Evolutionary conservation across 2,329 filamentous ascomycete genomes (phyloP), one percentile per base, ranked within the genome.

Genomic region (Incumbomyces delicatus): DNA sequence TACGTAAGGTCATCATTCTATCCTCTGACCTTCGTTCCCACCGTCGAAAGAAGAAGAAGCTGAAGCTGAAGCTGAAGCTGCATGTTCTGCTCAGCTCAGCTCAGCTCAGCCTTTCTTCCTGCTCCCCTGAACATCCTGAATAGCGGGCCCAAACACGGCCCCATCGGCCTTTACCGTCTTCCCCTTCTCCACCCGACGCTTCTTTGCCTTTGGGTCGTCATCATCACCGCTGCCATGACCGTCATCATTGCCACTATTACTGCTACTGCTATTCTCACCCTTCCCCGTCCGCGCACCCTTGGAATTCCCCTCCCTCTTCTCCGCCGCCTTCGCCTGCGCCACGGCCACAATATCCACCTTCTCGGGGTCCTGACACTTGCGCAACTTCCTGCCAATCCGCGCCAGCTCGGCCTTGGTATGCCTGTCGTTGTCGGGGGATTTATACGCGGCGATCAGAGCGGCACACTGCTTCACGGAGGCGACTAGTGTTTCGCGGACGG

Each of bases 371-470:
- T 70, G 67, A 49, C 71, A 74, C 31, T 67, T 64, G 47, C 66
- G 69, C 11, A 72, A 57, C 52, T 74, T 74, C 56, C 71, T 72
- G 14, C 67, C 69, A 35, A 74, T 72, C 14, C 63, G 63, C 37
- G 62, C 65, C 22, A 73, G 58, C 33, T 61, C 66, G 46, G 67
- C 68, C 51, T 68, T 64, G 46, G 66, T 66, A 2, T 60, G 59
- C 30, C 52, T 46, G 11, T 63, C 61, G 35, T 68, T 59, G 2
- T 63, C 60, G 12, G 64, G 57, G 2, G 64, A 60, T 22, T 59
- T 61, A 41, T 68, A 71, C 1, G 64, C 61, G 34, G 62, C 53
- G 3, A 73, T 59, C 11, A 70, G 56, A 6, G 57, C 49, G 11
- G 64, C 57, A 52, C 70, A 73, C 33, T 60, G 56, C 3, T 53